Percentiles rank a stretch among this genome's conserved stretches.
Conservation (phyloP, 176 grass and related monocot species). For the Oryza meridionalis region DNA sequence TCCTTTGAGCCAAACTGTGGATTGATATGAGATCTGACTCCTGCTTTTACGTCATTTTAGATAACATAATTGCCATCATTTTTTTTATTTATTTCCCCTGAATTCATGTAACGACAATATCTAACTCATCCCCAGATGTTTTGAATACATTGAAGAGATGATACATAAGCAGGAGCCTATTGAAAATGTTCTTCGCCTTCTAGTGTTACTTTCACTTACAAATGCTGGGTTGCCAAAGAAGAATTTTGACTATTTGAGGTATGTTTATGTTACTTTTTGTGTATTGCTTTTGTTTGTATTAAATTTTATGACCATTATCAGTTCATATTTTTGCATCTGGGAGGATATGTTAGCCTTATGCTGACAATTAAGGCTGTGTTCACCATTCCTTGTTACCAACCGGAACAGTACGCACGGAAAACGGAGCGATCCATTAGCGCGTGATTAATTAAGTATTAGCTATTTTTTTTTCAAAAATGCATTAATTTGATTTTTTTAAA, state of each 20-base stretch:
- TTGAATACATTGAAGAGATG: slow-evolving; percentile 98
- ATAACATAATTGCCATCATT: background rate
- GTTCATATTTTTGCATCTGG: background rate
- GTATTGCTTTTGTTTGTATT: slow-evolving; percentile 26
- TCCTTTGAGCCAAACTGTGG: no score
- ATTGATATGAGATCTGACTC: no score
- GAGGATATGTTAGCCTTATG: slow-evolving; percentile 5
- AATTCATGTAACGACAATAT: slow-evolving; percentile 23
- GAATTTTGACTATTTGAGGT: slow-evolving; percentile 90
- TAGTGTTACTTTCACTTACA: slow-evolving; percentile 92
- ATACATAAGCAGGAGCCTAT: slow-evolving; percentile 96
- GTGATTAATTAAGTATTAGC: no score
- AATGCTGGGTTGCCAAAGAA: slow-evolving; percentile 92
- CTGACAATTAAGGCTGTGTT: background rate
- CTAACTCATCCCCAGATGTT: slow-evolving; percentile 65
- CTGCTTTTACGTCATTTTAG: background rate
- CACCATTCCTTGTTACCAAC: no score
- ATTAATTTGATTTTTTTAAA: no score
- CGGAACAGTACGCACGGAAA: no score
- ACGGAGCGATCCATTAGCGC: no score
- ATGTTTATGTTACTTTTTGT: slow-evolving; percentile 34
- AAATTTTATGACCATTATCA: background rate
- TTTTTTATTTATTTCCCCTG: background rate
- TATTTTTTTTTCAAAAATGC: no score
- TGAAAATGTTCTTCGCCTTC: slow-evolving; percentile 79